Conservation (phyloP, 2,329 filamentous ascomycete genomes). For the Alternaria triticimaculans region DNA sequence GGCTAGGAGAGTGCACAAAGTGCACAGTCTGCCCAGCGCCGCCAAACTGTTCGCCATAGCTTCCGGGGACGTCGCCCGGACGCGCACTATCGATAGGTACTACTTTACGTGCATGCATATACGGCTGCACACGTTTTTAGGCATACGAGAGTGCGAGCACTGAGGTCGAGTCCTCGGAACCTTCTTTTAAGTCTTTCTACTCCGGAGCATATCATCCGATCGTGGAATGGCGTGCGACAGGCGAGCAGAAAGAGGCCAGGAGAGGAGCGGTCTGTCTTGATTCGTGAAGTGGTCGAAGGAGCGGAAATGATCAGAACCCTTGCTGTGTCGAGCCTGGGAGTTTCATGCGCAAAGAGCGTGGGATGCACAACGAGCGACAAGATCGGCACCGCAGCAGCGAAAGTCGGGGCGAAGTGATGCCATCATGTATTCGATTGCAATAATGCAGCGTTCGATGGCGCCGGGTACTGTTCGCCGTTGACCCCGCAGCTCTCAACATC, state of each 20-base stretch:
- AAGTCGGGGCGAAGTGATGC: conserved; percentile 1
- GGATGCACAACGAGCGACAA: conserved; percentile 10
- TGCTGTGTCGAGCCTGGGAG: conserved; percentile 21
- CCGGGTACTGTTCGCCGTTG: conserved; percentile 5
- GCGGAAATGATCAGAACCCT: conserved; percentile 33
- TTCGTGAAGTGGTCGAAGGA: conserved; percentile 28
- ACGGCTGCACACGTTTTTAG: conserved; percentile 8
- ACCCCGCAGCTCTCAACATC: conserved; percentile 12
- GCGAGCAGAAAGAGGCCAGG: conserved; percentile 8
- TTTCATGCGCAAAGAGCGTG: conserved; percentile 21
- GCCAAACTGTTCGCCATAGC: conserved; percentile 6
- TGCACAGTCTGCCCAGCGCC: conserved; percentile 11
- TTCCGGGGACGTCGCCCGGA: background rate
- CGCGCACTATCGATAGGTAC: conserved; percentile 13
- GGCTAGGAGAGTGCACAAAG: conserved; percentile 11
- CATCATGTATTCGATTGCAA: background rate
- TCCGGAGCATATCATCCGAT: conserved; percentile 9
- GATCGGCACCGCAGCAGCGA: conserved; percentile 16
- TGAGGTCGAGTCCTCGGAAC: background rate
- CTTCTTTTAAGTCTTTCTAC: conserved; percentile 18
- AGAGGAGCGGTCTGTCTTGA: conserved; percentile 26
- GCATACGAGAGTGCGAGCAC: background rate
- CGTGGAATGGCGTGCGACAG: conserved; percentile 8
- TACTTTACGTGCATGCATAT: conserved; percentile 11
- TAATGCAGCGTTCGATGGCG: background rate